Evolutionary conservation across 345 rosid species (phyloP).

Genomic region (Acer campestre): DNA sequence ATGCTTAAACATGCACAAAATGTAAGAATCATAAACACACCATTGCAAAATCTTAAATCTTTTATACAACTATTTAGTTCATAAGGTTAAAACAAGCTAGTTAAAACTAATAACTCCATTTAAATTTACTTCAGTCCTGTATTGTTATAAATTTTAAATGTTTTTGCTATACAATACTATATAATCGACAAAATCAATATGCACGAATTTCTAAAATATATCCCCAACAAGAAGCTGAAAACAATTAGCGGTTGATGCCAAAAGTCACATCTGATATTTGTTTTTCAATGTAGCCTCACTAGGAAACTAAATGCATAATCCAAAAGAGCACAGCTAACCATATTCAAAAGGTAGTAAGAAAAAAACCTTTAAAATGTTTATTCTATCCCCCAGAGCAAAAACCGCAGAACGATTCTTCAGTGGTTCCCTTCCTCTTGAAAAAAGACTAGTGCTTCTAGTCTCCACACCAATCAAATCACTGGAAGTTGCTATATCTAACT

Average conservation of each 20-base stretch:
- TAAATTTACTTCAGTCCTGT: not conserved
- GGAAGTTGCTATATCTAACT: constrained; percentile 92
- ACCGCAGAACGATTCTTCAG: constrained; percentile 92
- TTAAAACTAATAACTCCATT: not conserved
- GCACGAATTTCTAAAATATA: not conserved
- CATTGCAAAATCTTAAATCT: not conserved
- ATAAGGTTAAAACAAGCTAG: not conserved
- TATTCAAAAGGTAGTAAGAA: not conserved
- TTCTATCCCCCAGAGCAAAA: constrained; percentile 92
- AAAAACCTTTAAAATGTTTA: constrained; percentile 82
- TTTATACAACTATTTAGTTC: not conserved
- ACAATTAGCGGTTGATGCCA: constrained; percentile 11
- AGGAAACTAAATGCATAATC: not conserved
- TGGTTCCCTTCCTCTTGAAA: constrained; percentile 86
- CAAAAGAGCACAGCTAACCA: not conserved
- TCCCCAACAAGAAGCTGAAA: constrained; percentile 1
- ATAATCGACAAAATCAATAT: not conserved
- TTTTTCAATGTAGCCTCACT: not conserved
- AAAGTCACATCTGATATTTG: constrained; percentile 7
- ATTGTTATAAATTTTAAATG: not conserved
- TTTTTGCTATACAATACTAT: not conserved
- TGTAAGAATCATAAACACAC: not conserved
- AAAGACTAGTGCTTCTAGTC: constrained; percentile 81
- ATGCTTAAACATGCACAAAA: not conserved
- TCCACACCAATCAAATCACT: constrained; percentile 96